Base-by-base conservation (phyloP, 352 stramenopile genomes). In the Globisporangium okanoganense region DNA sequence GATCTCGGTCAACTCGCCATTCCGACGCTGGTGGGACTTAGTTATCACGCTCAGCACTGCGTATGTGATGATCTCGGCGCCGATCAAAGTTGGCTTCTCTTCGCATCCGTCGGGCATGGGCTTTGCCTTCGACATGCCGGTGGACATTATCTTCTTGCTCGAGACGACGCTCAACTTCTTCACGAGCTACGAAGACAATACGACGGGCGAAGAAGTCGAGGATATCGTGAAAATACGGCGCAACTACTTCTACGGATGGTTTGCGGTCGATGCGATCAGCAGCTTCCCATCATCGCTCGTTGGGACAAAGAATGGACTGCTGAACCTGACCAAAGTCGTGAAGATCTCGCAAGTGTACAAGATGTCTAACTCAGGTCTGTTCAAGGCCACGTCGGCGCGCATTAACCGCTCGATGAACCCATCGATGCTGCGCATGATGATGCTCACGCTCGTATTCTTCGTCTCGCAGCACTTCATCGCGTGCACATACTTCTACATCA, bases 391-490 rank as follows among this genome's bases (percentile, higher is more conserved):
- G 9, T 75, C 71, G 5, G 66, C 68, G 2, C 71, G 79, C n/a
- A 73, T 90, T 13, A 79, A 85, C 45, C 71, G 76, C 10, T 76
- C 75, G 20, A 87, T 86, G 77, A 87, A 90, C 52, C 77, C 79
- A 3, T 87, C 79, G 6, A 62, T 87, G 67, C 61, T 90, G 29
- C 78, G 80, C 22, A 90, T 92, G 73, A 47, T 87, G 20, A 82
- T 81, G 52, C 73, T 90, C 22, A 85, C 78, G 3, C 56, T 88
- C 10, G 78, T 90, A 8, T 92, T 92, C 57, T 61, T 82, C 14
- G 64, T 90, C 18, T 86, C 81, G 0, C 73, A 90, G 47, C 83
- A 90, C 62, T 75, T 90, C n/a, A 90, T 92, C 29, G 83, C 78
- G 31, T 92, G 83, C 53, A 71, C 72, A 12, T 90, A 92, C 56